Conservation (phyloP, 441 rosid genomes). For the Erodium moschatum region DNA sequence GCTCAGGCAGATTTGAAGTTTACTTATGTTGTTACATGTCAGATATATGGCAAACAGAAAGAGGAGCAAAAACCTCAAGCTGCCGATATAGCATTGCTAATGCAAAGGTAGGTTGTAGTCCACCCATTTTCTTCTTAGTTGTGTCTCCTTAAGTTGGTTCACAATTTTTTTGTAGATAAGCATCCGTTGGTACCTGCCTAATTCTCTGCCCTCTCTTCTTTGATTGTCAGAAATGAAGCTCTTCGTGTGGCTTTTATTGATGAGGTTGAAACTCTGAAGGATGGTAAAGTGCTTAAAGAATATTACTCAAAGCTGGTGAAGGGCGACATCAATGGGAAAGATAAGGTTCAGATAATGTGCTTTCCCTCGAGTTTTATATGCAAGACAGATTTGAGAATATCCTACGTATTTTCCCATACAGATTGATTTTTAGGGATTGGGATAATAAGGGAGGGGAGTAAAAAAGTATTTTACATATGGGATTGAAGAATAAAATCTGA, state of each 20-base stretch:
- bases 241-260: constrained; percentile 97
- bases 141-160: not conserved
- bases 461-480: too few relatives aligned
- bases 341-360: constrained; percentile 49
- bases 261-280: constrained; percentile 71
- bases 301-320: constrained; percentile 97
- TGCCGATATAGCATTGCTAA: constrained; percentile 76
- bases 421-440: not conserved
- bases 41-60: constrained; percentile 96
- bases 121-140: not conserved
- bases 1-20: constrained; percentile 88
- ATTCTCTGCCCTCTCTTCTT: constrained; percentile 17
- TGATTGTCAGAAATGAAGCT: constrained; percentile 82
- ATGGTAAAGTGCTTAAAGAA: constrained; percentile 65
- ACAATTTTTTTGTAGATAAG: not conserved
- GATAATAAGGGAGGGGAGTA: not conserved
- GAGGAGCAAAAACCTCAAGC: constrained; percentile 96
- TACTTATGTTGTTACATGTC: constrained; percentile 93
- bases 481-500: too few relatives aligned
- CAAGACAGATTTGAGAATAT: not conserved
- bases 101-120: constrained; percentile 63
- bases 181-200: not conserved
- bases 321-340: constrained; percentile 93
- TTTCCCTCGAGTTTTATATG: constrained; percentile 1
- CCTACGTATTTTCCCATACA: not conserved